These are phyloP conservation scores for Coemansia sp. DNA, from an alignment of 192 early-diverging fungal species.

Conservation along the genomic window DNA sequence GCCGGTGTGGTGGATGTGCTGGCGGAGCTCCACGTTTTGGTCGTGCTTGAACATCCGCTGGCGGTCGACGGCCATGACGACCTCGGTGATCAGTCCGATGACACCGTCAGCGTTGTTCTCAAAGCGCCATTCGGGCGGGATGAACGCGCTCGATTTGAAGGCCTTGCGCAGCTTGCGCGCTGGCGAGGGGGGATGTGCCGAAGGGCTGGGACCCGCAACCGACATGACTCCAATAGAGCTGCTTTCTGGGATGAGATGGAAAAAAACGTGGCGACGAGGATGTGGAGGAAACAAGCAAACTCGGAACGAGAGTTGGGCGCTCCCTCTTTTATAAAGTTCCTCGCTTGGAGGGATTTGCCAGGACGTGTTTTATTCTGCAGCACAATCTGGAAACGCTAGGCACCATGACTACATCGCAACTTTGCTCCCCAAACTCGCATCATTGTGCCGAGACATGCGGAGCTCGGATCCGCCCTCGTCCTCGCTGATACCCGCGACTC, in stretches of 20 bases:
- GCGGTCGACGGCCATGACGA: slow-evolving; percentile 32
- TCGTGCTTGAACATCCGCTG: slow-evolving; percentile 7
- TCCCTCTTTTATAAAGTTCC: not conserved
- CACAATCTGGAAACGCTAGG: too few relatives aligned
- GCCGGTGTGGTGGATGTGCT: slow-evolving; percentile 11
- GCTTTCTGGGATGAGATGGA: not conserved
- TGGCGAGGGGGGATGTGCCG: not conserved
- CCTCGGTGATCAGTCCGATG: slow-evolving; percentile 23
- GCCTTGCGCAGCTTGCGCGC: slow-evolving; percentile 9
- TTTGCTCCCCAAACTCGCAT: too few relatives aligned
- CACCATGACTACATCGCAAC: too few relatives aligned
- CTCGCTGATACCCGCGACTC: too few relatives aligned
- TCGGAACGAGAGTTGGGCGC: not conserved
- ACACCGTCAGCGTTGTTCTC: slow-evolving; percentile 16
- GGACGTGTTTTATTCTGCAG: too few relatives aligned
- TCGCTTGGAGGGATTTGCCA: too few relatives aligned
- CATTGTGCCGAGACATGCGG: too few relatives aligned
- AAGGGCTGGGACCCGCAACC: not conserved
- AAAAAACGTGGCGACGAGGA: not conserved
- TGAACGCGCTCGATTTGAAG: slow-evolving; percentile 38
- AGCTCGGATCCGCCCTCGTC: too few relatives aligned
- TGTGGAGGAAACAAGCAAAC: not conserved
- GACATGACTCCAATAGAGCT: slow-evolving; percentile 1
- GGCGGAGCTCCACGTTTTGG: slow-evolving; percentile 8
- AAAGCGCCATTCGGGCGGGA: slow-evolving; percentile 30